Conservation (phyloP, 108 stramenopile species). For the Nitzschia palea region DNA sequence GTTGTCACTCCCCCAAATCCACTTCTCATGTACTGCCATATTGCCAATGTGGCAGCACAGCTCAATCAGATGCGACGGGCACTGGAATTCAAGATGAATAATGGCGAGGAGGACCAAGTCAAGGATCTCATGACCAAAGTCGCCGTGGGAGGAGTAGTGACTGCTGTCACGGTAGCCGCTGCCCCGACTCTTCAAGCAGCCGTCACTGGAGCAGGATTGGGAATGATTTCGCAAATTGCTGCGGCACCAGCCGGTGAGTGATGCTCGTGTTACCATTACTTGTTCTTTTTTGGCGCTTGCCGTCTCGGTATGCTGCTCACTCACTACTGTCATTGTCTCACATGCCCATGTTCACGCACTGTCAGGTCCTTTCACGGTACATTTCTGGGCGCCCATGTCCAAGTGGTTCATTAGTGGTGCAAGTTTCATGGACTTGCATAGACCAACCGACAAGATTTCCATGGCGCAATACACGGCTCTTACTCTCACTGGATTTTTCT, state of each 20-base stretch:
- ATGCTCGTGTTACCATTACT: no score
- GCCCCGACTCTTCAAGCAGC: slow-evolving; percentile 59
- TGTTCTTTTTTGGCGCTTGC: slow-evolving; percentile 46
- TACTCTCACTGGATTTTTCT: slow-evolving; percentile 85
- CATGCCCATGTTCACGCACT: no score
- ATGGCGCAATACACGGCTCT: slow-evolving; percentile 83
- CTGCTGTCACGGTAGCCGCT: slow-evolving; percentile 50
- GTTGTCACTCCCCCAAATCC: slow-evolving; percentile 82
- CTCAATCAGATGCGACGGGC: slow-evolving; percentile 80
- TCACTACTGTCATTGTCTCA: no score
- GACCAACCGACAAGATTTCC: slow-evolving; percentile 82
- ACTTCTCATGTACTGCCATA: slow-evolving; percentile 65
- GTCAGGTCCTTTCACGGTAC: slow-evolving; percentile 43
- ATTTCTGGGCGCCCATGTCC: slow-evolving; percentile 83
- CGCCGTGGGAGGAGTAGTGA: slow-evolving; percentile 62
- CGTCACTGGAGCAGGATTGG: slow-evolving; percentile 55
- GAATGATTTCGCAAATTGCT: slow-evolving; percentile 60
- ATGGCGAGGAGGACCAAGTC: slow-evolving; percentile 69
- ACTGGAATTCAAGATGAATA: slow-evolving; percentile 65
- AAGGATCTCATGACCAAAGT: slow-evolving; percentile 60
- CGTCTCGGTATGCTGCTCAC: not conserved
- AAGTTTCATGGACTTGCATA: slow-evolving; percentile 72
- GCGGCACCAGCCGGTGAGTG: slow-evolving; percentile 84
- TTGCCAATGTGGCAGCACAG: slow-evolving; percentile 82
- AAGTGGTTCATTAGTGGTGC: slow-evolving; percentile 89